These are phyloP conservation scores for Aspergillus sp. DNA, from an alignment of 2,329 filamentous ascomycete genomes.

Conservation along the genomic window DNA sequence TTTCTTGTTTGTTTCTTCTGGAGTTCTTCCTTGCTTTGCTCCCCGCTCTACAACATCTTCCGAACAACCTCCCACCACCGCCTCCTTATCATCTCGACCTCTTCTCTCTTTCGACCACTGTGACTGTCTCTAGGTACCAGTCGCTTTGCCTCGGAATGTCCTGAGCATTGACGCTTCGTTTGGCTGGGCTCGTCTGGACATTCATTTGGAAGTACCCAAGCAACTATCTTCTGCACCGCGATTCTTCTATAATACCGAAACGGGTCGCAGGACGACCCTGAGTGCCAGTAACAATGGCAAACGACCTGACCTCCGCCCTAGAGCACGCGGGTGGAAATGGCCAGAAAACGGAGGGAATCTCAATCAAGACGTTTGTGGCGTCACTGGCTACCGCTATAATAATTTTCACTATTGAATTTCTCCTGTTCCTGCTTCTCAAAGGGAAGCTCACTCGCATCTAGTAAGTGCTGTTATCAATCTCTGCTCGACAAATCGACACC, in stretches of 20 bases:
- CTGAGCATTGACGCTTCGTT: neutral
- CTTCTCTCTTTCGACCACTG: neutral
- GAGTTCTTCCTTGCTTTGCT: constrained; percentile 13
- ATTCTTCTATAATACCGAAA: neutral
- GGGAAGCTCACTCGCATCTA: constrained; percentile 83
- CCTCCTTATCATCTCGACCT: neutral
- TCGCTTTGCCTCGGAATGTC: neutral
- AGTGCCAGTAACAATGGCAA: constrained; percentile 24
- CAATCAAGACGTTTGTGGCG: constrained; percentile 62
- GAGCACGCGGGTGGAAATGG: constrained; percentile 42
- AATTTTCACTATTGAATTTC: constrained; percentile 65
- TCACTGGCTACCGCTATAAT: constrained; percentile 66
- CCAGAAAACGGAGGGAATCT: constrained; percentile 41
- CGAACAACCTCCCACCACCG: neutral
- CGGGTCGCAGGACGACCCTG: neutral
- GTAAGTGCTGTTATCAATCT: constrained; percentile 53
- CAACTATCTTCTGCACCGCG: neutral
- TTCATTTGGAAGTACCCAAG: neutral
- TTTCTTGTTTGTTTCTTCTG: constrained; percentile 9
- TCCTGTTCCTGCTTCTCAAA: constrained; percentile 76
- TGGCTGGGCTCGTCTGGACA: neutral
- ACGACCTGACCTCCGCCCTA: constrained; percentile 39
- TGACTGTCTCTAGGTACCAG: neutral
- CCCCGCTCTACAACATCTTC: constrained; percentile 1
- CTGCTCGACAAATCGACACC: neutral